Evolutionary conservation across 192 early-diverging fungal species (phyloP).

Genomic region (Chytriomyces sp.): DNA sequence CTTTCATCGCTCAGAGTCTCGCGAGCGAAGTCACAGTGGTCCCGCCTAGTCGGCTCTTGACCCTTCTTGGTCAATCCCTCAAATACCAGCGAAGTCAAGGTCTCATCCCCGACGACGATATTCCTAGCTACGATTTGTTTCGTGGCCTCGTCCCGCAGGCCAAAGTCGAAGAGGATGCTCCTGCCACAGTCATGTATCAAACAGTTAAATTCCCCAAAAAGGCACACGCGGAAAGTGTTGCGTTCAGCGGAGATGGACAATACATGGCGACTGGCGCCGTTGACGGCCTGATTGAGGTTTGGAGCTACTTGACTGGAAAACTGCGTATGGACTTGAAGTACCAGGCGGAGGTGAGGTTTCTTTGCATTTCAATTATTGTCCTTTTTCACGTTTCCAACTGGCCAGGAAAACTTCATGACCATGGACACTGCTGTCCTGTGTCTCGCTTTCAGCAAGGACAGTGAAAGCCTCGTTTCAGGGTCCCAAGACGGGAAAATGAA

Average conservation of each 20-base stretch:
- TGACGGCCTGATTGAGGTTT: slow-evolving; percentile 97
- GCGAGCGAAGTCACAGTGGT: slow-evolving; percentile 67
- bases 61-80: slow-evolving; percentile 81
- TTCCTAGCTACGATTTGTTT: slow-evolving; percentile 74
- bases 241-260: slow-evolving; percentile 83
- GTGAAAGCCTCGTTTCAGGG: slow-evolving; percentile 82
- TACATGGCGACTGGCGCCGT: slow-evolving; percentile 83
- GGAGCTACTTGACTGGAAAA: slow-evolving; percentile 92
- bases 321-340: slow-evolving; percentile 85
- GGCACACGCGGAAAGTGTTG: slow-evolving; percentile 72
- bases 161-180: slow-evolving; percentile 71
- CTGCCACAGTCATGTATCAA: slow-evolving; percentile 69
- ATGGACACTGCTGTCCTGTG: slow-evolving; percentile 86
- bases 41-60: slow-evolving; percentile 75
- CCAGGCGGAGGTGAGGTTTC: slow-evolving; percentile 73
- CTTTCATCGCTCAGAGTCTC: slow-evolving; percentile 70
- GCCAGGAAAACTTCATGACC: slow-evolving; percentile 81
- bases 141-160: slow-evolving; percentile 64
- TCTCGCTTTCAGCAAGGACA: slow-evolving; percentile 76
- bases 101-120: slow-evolving; percentile 63
- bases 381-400: not conserved
- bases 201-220: slow-evolving; percentile 94
- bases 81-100: slow-evolving; percentile 90
- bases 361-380: not conserved
- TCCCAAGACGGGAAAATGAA: slow-evolving; percentile 83